Evolutionary conservation across 2,329 filamentous ascomycete species (phyloP).

Genomic region (Neonectria coccinea): DNA sequence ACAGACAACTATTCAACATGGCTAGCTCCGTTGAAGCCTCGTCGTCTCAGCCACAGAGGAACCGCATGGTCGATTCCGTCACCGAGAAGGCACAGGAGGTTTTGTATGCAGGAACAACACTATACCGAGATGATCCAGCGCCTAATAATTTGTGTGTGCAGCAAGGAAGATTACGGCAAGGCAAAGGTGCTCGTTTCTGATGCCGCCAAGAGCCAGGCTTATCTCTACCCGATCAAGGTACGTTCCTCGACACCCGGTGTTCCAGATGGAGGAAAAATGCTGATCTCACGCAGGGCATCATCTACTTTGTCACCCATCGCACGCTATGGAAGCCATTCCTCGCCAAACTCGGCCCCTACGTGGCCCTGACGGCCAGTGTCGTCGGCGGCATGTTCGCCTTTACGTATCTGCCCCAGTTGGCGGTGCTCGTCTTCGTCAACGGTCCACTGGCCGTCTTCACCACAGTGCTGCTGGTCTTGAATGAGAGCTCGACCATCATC

Average conservation of each 20-base stretch:
- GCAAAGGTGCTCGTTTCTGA: conserved; percentile 73
- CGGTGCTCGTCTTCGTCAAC: conserved; percentile 84
- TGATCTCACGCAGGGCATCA: conserved; percentile 61
- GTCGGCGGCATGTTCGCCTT: conserved; percentile 87
- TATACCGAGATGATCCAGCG: neutral
- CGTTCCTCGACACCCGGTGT: conserved; percentile 9
- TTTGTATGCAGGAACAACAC: conserved; percentile 50
- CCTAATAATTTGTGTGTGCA: conserved; percentile 43
- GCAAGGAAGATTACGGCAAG: conserved; percentile 77
- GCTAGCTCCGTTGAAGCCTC: conserved; percentile 41
- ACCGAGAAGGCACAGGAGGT: conserved; percentile 63
- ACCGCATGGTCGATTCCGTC: conserved; percentile 54
- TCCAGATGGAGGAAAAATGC: conserved; percentile 15
- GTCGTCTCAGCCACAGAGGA: conserved; percentile 41
- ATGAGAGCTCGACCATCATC: conserved; percentile 70
- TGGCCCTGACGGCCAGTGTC: conserved; percentile 78
- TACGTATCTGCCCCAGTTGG: conserved; percentile 86
- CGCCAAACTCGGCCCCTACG: conserved; percentile 67
- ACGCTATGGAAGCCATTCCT: conserved; percentile 70
- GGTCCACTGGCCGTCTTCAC: conserved; percentile 83
- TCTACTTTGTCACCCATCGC: conserved; percentile 68
- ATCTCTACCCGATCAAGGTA: conserved; percentile 85
- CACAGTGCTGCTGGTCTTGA: conserved; percentile 75
- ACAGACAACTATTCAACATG: conserved; percentile 34
- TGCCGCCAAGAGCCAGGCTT: conserved; percentile 80